phyloP scores from a whole-genome alignment of 352 stramenopile species.

The Globisporangium splendens region DNA sequence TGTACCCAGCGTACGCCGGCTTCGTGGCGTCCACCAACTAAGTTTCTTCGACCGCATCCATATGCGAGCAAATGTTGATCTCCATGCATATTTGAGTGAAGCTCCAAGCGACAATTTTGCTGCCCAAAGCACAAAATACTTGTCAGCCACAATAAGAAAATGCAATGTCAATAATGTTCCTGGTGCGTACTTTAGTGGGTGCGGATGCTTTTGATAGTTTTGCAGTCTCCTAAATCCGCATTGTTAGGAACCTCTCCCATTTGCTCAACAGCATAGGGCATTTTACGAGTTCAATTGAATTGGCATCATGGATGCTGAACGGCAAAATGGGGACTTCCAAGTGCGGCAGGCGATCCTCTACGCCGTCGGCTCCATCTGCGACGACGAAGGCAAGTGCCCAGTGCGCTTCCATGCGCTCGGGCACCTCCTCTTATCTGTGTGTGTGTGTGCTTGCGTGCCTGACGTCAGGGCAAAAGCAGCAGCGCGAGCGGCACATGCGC shows the following conservation, averaged over 20 bases:
- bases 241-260: too few relatives aligned
- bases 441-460: not conserved
- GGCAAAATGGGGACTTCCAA: constrained; percentile 31
- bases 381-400: constrained; percentile 39
- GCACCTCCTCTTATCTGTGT: not conserved
- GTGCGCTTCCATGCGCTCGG: not conserved
- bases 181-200: too few relatives aligned
- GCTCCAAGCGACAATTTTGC: too few relatives aligned
- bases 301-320: not conserved
- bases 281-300: too few relatives aligned
- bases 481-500: constrained; percentile 36
- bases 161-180: too few relatives aligned
- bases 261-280: too few relatives aligned
- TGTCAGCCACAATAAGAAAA: too few relatives aligned
- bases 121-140: too few relatives aligned
- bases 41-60: constrained; percentile 19
- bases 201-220: too few relatives aligned
- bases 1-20: constrained; percentile 35
- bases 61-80: constrained; percentile 19
- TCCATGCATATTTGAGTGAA: constrained; percentile 12
- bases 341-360: constrained; percentile 77
- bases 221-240: too few relatives aligned
- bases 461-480: constrained; percentile 45
- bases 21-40: constrained; percentile 45
- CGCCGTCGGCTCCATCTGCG: constrained; percentile 65